A percentile compares a stretch with the other conserved stretches of the same genome.
Evolutionary conservation across 2,329 filamentous ascomycete genomes (phyloP).

Genomic region (Trichoderma sp.): DNA sequence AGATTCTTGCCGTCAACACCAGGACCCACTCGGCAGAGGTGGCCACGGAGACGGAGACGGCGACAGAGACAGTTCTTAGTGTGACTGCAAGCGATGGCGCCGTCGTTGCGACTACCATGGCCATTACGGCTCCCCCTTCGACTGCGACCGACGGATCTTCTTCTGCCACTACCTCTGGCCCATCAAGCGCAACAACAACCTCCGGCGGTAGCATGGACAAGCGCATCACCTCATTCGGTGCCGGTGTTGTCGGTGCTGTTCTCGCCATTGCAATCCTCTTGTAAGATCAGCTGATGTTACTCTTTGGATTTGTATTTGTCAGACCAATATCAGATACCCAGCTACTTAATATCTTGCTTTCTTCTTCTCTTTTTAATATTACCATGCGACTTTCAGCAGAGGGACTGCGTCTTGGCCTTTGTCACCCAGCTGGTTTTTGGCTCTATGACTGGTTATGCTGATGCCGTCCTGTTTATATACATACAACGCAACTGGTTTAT

Average conservation of each 20-base stretch:
- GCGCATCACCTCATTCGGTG: conserved; percentile 21
- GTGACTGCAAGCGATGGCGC: neutral
- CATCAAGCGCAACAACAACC: neutral
- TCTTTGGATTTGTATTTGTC: neutral
- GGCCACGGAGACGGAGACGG: conserved; percentile 16
- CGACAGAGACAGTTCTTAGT: neutral
- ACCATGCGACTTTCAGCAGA: neutral
- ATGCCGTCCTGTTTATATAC: conserved; percentile 8
- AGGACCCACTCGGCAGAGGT: neutral
- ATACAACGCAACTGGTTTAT: neutral
- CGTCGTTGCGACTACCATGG: neutral
- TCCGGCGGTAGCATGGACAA: conserved; percentile 22
- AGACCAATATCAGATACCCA: conserved; percentile 13
- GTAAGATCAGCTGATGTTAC: conserved; percentile 5
- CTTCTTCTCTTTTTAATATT: neutral
- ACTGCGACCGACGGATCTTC: neutral
- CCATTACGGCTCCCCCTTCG: neutral
- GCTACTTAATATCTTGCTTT: neutral
- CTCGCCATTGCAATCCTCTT: conserved; percentile 23
- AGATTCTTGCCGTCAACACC: conserved; percentile 33
- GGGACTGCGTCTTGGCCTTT: neutral
- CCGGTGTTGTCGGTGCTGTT: conserved; percentile 20
- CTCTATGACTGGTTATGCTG: neutral
- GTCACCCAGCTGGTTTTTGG: neutral
- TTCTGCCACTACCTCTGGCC: neutral